Evolutionary conservation across 176 grass and related monocot species (phyloP).

Genomic region (Bolboschoenus planiculmis): DNA sequence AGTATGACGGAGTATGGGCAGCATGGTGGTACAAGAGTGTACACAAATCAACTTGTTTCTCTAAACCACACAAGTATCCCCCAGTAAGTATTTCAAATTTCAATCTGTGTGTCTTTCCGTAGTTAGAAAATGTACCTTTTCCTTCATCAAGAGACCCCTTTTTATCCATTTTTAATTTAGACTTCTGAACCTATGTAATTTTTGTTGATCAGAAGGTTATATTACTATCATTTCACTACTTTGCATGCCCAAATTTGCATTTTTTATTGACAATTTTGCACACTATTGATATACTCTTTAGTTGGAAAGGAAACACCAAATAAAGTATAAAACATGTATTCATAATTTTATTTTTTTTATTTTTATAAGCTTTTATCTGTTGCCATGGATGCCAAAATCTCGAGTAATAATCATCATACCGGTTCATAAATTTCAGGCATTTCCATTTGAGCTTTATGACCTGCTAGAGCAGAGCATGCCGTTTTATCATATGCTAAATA

Average conservation of each 20-base stretch:
- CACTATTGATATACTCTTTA: not conserved
- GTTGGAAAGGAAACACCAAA: not conserved
- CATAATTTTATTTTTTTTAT: too few species aligned
- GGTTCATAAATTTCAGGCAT: constrained; percentile 41
- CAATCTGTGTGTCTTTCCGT: not conserved
- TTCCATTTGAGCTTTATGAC: constrained; percentile 65
- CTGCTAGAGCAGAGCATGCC: constrained; percentile 83
- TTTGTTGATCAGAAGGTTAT: not conserved
- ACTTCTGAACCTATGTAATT: not conserved
- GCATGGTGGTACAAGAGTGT: constrained; percentile 87
- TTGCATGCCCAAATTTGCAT: not conserved
- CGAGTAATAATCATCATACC: constrained; percentile 4
- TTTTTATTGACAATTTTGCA: not conserved
- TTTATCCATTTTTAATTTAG: not conserved
- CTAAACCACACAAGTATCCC: constrained; percentile 30
- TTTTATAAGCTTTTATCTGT: too few species aligned
- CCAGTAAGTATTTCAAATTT: constrained; percentile 41
- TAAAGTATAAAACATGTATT: too few species aligned
- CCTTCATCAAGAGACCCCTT: too few species aligned
- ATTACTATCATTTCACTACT: not conserved
- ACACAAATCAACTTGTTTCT: constrained; percentile 69
- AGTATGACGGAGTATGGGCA: constrained; percentile 82
- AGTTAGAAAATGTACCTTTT: not conserved
- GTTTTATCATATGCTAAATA: constrained; percentile 80
- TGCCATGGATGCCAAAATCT: not conserved